Evolutionary conservation across 148 eudicot species (phyloP).

Genomic region (Fagopyrum tataricum): DNA sequence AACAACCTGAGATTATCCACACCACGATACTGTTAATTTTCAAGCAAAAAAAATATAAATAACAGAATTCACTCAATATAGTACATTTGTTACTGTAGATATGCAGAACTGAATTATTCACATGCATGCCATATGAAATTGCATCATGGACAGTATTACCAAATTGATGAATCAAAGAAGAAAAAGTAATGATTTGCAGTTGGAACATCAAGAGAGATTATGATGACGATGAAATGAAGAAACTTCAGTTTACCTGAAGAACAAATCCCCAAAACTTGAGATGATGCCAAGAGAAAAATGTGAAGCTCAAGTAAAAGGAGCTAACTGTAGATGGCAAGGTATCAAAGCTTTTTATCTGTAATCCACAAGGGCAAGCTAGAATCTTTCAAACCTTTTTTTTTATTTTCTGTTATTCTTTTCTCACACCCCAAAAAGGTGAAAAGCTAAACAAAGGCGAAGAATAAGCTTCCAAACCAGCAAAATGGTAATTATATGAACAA

Average conservation of each 20-base stretch:
- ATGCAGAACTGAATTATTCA: not conserved
- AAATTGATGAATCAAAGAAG: not conserved
- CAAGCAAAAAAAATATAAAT: not conserved
- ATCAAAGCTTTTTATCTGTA: constrained; percentile 7
- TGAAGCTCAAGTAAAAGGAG: constrained; percentile 5
- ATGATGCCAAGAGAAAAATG: not conserved
- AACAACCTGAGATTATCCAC: not conserved
- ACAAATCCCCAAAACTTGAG: not conserved
- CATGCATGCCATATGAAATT: constrained; percentile 2
- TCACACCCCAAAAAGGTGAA: not conserved
- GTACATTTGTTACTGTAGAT: not conserved
- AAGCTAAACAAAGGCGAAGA: not conserved
- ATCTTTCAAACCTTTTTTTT: not conserved
- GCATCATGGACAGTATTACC: not conserved
- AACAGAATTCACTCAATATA: not conserved
- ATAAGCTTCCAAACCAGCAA: not conserved
- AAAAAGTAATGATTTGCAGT: not conserved
- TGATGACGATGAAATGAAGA: not conserved
- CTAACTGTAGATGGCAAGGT: constrained; percentile 12
- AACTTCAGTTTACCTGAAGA: not conserved
- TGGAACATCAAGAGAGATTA: not conserved
- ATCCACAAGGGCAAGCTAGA: constrained; percentile 8
- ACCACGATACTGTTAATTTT: not conserved
- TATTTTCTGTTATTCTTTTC: not conserved
- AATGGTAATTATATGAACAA: not conserved